phyloP scores from a whole-genome alignment of 2,329 filamentous ascomycete genomes.

The Moelleriella libera region DNA sequence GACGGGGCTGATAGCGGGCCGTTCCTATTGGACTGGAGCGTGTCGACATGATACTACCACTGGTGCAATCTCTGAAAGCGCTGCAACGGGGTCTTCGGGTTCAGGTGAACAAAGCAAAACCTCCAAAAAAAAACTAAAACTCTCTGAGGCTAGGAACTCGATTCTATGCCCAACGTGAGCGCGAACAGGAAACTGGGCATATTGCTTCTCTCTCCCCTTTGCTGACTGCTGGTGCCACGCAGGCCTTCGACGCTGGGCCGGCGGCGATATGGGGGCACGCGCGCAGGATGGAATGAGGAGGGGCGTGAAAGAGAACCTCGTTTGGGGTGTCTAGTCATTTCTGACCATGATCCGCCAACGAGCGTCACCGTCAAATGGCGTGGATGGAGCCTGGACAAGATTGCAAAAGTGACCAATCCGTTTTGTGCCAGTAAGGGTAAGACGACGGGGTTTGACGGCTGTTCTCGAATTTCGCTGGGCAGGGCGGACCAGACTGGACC shows the following conservation, averaged over 20 bases:
- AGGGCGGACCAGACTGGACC: too few species aligned
- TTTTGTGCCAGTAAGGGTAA: not conserved
- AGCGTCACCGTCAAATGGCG: not conserved
- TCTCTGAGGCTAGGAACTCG: not conserved
- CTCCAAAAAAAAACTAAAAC: not conserved
- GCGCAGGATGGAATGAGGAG: not conserved
- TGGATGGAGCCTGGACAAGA: not conserved
- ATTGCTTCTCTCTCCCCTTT: too few species aligned
- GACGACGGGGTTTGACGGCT: not conserved
- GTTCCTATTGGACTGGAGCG: slow-evolving; percentile 1
- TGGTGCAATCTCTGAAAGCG: not conserved
- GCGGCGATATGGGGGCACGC: not conserved
- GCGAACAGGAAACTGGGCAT: too few species aligned
- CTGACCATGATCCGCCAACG: not conserved
- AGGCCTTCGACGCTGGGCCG: too few species aligned
- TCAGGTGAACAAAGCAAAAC: not conserved
- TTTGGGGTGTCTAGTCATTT: not conserved
- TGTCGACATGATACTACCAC: not conserved
- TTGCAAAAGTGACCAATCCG: not conserved
- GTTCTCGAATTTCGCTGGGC: too few species aligned
- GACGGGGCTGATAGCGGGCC: slow-evolving; percentile 4
- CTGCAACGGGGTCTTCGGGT: not conserved
- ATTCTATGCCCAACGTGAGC: too few species aligned
- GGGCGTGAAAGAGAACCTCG: not conserved
- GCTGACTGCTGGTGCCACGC: too few species aligned